phyloP scores from a whole-genome alignment of 148 eudicot genomes.

The Rhododendron mucronatum region DNA sequence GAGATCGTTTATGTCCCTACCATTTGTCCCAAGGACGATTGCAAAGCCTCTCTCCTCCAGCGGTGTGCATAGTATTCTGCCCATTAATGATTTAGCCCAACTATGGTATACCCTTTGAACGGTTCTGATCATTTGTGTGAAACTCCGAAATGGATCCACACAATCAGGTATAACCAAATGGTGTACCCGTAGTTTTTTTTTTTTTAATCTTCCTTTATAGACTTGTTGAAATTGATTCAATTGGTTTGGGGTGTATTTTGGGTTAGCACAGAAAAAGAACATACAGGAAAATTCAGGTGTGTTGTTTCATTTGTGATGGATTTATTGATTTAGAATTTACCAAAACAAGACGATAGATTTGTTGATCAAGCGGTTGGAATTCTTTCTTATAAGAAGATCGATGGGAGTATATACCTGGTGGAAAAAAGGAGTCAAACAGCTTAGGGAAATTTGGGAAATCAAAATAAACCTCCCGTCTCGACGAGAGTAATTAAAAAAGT shows the following conservation, averaged over 20 bases:
- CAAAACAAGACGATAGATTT: background rate
- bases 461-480: no score
- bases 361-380: background rate
- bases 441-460: background rate
- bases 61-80: slow-evolving; percentile 22
- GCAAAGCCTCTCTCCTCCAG: slow-evolving; percentile 45
- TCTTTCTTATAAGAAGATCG: background rate
- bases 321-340: background rate
- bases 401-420: background rate
- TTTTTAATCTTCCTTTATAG: background rate
- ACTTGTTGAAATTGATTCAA: background rate
- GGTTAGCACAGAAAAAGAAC: background rate
- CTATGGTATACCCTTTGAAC: background rate
- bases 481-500: no score
- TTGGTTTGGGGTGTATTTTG: background rate
- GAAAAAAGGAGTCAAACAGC: background rate
- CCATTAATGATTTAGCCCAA: slow-evolving; percentile 11
- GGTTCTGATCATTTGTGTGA: background rate
- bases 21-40: slow-evolving; percentile 81
- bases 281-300: background rate
- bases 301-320: background rate
- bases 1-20: slow-evolving; percentile 67
- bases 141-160: no score
- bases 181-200: background rate
- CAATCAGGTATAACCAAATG: background rate